Evolutionary conservation across 352 stramenopile genomes (phyloP).

Genomic region (Phytophthora hybrid): DNA sequence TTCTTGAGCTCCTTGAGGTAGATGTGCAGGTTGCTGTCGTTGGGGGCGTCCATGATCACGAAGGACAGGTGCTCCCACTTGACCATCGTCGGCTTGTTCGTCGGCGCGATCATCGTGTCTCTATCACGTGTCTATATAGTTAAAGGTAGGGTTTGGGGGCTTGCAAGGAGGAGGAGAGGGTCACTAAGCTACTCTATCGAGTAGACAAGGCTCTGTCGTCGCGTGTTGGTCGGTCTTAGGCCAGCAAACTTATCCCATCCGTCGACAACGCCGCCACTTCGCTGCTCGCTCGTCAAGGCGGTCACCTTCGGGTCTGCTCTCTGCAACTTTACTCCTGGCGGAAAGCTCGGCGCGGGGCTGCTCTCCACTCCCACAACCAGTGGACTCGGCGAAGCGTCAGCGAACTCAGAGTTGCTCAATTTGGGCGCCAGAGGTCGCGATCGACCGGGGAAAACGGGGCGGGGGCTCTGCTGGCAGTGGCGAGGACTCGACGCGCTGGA

Average conservation of each 20-base stretch:
- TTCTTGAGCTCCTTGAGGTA: slow-evolving; percentile 98
- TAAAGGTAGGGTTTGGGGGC: neutral
- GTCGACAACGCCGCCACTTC: slow-evolving; percentile 39
- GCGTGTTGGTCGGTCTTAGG: slow-evolving; percentile 40
- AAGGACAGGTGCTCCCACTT: slow-evolving; percentile 94
- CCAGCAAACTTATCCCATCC: slow-evolving; percentile 62
- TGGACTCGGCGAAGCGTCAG: slow-evolving; percentile 47
- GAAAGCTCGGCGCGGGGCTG: slow-evolving; percentile 32
- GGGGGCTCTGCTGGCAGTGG: neutral
- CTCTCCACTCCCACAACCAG: slow-evolving; percentile 62
- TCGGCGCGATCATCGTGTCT: slow-evolving; percentile 79
- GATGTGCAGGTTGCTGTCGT: slow-evolving; percentile 95
- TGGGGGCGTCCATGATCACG: slow-evolving; percentile 98
- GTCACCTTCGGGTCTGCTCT: slow-evolving; percentile 21
- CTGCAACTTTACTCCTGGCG: slow-evolving; percentile 32
- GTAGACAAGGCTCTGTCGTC: slow-evolving; percentile 31
- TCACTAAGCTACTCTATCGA: slow-evolving; percentile 16
- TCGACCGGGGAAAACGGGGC: slow-evolving; percentile 15
- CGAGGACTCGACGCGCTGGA: slow-evolving; percentile 3
- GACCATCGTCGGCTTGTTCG: slow-evolving; percentile 89
- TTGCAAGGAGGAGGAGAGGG: neutral
- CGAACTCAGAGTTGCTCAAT: slow-evolving; percentile 57
- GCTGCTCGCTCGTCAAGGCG: slow-evolving; percentile 26
- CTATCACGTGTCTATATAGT: slow-evolving; percentile 30
- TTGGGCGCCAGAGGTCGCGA: slow-evolving; percentile 20